Evolutionary conservation across 2,329 filamentous ascomycete genomes (phyloP).

Genomic region (Cladosporium sp.): DNA sequence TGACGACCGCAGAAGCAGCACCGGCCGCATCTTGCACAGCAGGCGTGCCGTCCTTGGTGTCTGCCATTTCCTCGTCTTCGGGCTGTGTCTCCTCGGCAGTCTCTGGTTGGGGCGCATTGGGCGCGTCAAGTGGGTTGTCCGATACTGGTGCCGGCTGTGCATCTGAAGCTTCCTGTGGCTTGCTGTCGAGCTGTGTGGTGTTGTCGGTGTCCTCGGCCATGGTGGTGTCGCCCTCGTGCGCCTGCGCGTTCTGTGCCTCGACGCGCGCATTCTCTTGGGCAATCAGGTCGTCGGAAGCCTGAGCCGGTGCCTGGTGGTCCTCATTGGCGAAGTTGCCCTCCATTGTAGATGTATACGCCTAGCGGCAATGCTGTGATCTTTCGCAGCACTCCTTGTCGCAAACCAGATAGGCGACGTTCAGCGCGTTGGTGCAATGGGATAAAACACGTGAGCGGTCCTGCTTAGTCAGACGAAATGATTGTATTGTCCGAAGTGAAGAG

Average conservation of each 20-base stretch:
- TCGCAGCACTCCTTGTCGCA: conserved; percentile 15
- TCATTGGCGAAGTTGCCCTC: conserved; percentile 33
- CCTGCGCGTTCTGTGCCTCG: conserved; percentile 30
- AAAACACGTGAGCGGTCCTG: not conserved
- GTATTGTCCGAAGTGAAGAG: not conserved
- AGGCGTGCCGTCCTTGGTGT: conserved; percentile 46
- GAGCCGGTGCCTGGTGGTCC: conserved; percentile 33
- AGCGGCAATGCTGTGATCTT: not conserved
- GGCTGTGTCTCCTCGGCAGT: conserved; percentile 29
- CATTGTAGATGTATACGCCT: conserved; percentile 11
- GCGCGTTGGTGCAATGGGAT: not conserved
- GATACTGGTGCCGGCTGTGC: conserved; percentile 29
- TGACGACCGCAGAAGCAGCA: conserved; percentile 47
- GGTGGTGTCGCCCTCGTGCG: conserved; percentile 33
- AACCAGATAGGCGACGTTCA: conserved; percentile 1
- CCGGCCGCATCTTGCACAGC: conserved; percentile 13
- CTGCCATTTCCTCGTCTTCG: conserved; percentile 58
- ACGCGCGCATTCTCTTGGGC: conserved; percentile 36
- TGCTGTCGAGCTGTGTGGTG: conserved; percentile 17
- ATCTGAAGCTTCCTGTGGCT: conserved; percentile 24
- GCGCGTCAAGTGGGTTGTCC: conserved; percentile 42
- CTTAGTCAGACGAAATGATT: not conserved
- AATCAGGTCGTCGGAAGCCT: conserved; percentile 39
- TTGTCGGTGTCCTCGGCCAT: conserved; percentile 36
- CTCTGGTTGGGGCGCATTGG: conserved; percentile 37